Conservation (phyloP, 768 basidiomycete species). For the Naganishia kalamii region DNA sequence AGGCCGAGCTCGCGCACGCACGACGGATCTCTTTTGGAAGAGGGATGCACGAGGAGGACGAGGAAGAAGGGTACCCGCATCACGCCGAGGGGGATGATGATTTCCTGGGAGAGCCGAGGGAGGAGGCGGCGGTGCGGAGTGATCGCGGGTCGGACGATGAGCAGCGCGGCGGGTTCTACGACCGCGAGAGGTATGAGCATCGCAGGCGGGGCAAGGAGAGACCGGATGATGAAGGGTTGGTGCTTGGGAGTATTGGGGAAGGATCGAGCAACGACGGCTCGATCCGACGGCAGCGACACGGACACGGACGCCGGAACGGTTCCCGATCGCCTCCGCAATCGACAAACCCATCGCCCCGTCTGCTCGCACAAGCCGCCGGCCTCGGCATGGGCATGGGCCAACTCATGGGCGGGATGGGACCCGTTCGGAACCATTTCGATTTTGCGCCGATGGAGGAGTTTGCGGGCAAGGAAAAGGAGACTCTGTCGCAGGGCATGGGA, state of each 20-base stretch:
- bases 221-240: constrained; percentile 9
- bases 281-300: constrained; percentile 2
- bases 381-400: constrained; percentile 14
- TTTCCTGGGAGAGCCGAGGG: constrained; percentile 7
- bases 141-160: constrained; percentile 22
- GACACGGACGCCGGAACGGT: neutral
- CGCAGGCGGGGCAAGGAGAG: neutral
- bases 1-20: constrained; percentile 42
- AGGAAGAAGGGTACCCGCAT: constrained; percentile 12
- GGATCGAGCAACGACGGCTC: constrained; percentile 3
- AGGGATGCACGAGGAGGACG: constrained; percentile 6
- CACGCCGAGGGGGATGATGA: constrained; percentile 8
- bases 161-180: neutral
- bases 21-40: constrained; percentile 28
- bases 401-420: constrained; percentile 32
- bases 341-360: neutral
- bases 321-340: constrained; percentile 1
- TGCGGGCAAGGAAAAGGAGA: constrained; percentile 33
- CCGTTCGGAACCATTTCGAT: constrained; percentile 33
- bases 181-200: neutral
- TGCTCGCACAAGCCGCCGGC: constrained; percentile 2
- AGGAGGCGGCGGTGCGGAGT: neutral
- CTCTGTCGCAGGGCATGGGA: neutral
- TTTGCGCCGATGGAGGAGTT: constrained; percentile 42
- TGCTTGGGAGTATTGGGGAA: neutral